Conservation (phyloP, 1,284 basidiomycete species). For the Cryptococcus sp. region DNA sequence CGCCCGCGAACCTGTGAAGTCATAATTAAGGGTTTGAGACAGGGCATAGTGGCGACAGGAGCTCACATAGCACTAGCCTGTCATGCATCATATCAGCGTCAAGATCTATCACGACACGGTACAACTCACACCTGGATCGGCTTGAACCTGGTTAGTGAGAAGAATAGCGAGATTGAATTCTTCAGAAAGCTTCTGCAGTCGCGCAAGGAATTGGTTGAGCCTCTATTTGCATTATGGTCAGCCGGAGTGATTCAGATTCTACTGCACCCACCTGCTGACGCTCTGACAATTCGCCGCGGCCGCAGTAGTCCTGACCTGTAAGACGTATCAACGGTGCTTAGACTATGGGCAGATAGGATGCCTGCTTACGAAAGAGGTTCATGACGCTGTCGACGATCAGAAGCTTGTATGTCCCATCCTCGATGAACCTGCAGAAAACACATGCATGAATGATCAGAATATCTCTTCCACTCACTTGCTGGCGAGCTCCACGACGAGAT, state of each 20-base stretch:
- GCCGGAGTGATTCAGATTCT: background rate
- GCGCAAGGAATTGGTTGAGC: slow-evolving; percentile 76
- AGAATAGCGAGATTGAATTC: slow-evolving; percentile 81
- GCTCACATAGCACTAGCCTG: slow-evolving; percentile 70
- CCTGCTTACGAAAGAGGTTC: slow-evolving; percentile 75
- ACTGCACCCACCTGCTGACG: slow-evolving; percentile 65
- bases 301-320: slow-evolving; percentile 75
- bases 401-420: slow-evolving; percentile 53
- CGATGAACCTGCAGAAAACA: slow-evolving; percentile 42
- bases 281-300: slow-evolving; percentile 87
- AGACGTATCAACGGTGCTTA: slow-evolving; percentile 5
- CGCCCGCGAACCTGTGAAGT: slow-evolving; percentile 69
- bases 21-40: background rate
- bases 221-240: slow-evolving; percentile 39
- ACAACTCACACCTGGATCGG: slow-evolving; percentile 73
- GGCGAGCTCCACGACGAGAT: slow-evolving; percentile 50
- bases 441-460: background rate
- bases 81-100: slow-evolving; percentile 4
- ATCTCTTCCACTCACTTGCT: slow-evolving; percentile 32
- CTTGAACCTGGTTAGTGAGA: slow-evolving; percentile 83
- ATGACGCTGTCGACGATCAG: slow-evolving; percentile 79
- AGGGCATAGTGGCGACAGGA: too few species aligned
- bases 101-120: background rate
- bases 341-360: background rate
- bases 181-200: slow-evolving; percentile 85